Percentiles rank a stretch among this genome's conserved stretches.
These are phyloP conservation scores for Cladophialophora carrionii DNA, from an alignment of 2,329 filamentous ascomycete species.

Conservation along the genomic window DNA sequence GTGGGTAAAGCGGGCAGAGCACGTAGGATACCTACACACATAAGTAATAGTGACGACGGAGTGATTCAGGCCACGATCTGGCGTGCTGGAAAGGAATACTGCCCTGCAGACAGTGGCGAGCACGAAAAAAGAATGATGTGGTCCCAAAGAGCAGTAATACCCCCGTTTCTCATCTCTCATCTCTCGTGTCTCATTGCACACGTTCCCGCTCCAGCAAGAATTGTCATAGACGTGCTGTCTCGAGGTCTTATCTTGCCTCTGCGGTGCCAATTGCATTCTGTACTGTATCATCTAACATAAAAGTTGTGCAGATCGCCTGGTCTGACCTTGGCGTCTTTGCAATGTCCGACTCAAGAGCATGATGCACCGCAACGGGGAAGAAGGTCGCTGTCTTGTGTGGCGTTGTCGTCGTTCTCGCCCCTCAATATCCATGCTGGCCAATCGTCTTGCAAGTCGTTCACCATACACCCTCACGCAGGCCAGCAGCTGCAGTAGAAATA, in stretches of 20 bases:
- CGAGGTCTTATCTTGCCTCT: neutral
- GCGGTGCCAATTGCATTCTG: neutral
- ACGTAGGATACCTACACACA: too few relatives aligned
- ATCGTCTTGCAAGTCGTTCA: neutral
- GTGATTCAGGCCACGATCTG: too few relatives aligned
- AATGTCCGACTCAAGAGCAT: neutral
- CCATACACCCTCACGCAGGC: neutral
- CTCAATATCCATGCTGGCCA: neutral
- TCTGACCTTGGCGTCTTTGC: neutral
- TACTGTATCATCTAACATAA: neutral
- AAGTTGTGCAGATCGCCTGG: neutral
- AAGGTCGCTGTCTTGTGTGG: neutral
- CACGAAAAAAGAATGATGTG: too few relatives aligned
- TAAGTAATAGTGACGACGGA: too few relatives aligned
- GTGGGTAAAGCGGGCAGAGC: neutral
- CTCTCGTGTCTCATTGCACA: neutral
- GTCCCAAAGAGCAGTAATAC: too few relatives aligned
- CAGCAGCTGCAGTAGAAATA: constrained; percentile 16
- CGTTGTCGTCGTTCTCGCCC: neutral
- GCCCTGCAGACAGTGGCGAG: too few relatives aligned
- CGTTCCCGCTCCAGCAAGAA: too few relatives aligned
- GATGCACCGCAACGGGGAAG: neutral
- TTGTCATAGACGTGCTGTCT: too few relatives aligned
- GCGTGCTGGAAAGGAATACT: too few relatives aligned
- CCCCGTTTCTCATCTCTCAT: neutral